phyloP scores from a whole-genome alignment of 2,329 filamentous ascomycete species.

The Alternaria triticina region DNA sequence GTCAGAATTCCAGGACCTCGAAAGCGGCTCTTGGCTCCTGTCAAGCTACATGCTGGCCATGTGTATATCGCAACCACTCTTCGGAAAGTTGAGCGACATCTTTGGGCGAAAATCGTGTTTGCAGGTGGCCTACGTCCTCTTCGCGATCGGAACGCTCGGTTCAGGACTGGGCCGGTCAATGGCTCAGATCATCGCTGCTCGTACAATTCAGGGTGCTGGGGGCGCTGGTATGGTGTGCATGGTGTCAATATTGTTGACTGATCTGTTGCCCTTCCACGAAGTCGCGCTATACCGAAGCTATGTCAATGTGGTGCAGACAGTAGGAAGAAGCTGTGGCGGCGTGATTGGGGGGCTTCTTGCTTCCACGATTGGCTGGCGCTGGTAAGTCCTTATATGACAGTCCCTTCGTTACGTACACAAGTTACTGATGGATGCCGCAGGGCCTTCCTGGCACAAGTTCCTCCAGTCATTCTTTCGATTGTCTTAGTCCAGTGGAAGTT shows the following conservation, averaged over 20 bases:
- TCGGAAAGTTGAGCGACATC: not conserved
- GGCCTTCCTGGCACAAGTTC: not conserved
- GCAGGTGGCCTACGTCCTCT: not conserved
- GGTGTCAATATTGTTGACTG: conserved; percentile 56
- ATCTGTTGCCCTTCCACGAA: conserved; percentile 57
- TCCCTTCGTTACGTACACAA: not conserved
- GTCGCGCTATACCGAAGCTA: conserved; percentile 58
- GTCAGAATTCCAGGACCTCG: not conserved
- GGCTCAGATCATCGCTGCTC: conserved; percentile 49
- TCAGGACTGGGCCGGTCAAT: conserved; percentile 10
- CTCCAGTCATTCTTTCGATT: not conserved
- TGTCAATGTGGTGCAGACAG: conserved; percentile 59
- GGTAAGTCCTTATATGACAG: not conserved
- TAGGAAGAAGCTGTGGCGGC: conserved; percentile 52
- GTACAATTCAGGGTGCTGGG: conserved; percentile 68
- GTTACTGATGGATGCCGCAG: not conserved
- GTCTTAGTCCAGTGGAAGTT: not conserved
- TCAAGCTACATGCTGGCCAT: not conserved
- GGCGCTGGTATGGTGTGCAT: conserved; percentile 66
- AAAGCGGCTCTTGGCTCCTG: not conserved
- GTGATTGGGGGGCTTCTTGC: not conserved
- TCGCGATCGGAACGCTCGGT: not conserved
- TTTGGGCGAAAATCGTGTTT: not conserved
- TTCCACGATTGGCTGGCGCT: not conserved
- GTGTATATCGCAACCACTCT: not conserved